phyloP scores from a whole-genome alignment of 345 rosid genomes.

The Eucalyptus victrix region DNA sequence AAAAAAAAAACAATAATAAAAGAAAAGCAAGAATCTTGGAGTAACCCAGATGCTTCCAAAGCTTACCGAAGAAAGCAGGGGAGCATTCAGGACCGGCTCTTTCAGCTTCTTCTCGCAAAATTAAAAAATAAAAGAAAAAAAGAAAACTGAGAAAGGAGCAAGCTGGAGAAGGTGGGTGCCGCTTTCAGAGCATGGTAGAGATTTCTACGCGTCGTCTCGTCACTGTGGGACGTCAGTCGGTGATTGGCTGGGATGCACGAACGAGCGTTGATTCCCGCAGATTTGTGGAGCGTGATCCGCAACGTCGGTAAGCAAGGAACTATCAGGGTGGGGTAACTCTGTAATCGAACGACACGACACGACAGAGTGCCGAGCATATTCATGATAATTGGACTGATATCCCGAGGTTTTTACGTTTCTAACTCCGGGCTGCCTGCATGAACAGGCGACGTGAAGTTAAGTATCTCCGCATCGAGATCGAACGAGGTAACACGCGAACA shows the following conservation, averaged over 20 bases:
- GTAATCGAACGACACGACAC: neutral
- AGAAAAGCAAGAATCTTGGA: neutral
- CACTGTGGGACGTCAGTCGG: neutral
- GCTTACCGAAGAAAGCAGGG: neutral
- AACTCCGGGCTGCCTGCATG: neutral
- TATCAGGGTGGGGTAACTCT: too few relatives aligned
- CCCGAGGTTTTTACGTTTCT: neutral
- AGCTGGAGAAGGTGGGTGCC: neutral
- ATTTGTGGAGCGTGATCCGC: neutral
- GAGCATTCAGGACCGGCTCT: neutral
- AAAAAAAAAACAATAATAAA: neutral
- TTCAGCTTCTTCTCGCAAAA: neutral
- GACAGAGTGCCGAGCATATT: neutral
- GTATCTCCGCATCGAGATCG: neutral
- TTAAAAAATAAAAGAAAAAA: neutral
- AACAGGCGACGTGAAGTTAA: neutral
- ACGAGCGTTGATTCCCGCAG: neutral
- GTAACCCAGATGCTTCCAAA: neutral
- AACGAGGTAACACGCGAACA: neutral
- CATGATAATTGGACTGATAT: neutral
- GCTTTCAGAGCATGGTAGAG: neutral
- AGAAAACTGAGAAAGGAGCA: neutral
- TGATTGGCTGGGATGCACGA: neutral
- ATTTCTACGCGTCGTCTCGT: neutral
- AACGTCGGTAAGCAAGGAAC: too few relatives aligned